phyloP scores from a whole-genome alignment of 768 basidiomycete species.

The Dendrothele bispora region DNA sequence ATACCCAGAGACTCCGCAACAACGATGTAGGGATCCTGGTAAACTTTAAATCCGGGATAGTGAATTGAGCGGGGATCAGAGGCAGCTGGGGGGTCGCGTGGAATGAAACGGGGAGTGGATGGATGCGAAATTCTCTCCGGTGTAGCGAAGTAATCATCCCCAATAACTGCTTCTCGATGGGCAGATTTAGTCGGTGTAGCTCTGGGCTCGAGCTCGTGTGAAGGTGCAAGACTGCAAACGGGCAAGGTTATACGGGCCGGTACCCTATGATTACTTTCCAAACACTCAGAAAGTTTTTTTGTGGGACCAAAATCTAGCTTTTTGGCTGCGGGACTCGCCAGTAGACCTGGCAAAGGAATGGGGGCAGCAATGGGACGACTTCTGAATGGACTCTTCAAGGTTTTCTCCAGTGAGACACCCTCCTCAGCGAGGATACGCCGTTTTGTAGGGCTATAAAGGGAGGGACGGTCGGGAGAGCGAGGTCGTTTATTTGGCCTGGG shows the following conservation, averaged over 20 bases:
- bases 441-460: constrained; percentile 61
- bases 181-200: not conserved
- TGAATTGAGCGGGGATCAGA: constrained; percentile 57
- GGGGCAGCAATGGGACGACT: constrained; percentile 36
- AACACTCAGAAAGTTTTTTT: constrained; percentile 26
- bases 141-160: constrained; percentile 22
- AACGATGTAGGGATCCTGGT: constrained; percentile 45
- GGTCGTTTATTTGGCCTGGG: constrained; percentile 56
- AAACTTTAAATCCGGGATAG: constrained; percentile 66
- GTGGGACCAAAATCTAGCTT: constrained; percentile 52
- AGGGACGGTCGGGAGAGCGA: constrained; percentile 50
- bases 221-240: constrained; percentile 23
- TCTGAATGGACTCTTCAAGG: constrained; percentile 33
- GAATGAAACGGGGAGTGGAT: constrained; percentile 23
- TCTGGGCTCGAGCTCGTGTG: constrained; percentile 25
- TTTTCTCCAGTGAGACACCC: constrained; percentile 41
- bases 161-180: not conserved
- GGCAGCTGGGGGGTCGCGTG: constrained; percentile 40
- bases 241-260: constrained; percentile 8
- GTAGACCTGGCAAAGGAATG: constrained; percentile 42
- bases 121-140: constrained; percentile 13
- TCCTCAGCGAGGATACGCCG: constrained; percentile 63
- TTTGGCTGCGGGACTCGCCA: constrained; percentile 42
- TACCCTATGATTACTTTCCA: too few species aligned
- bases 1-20: constrained; percentile 9